Conservation (phyloP, 1,284 basidiomycete genomes). For the Moesziomyces sp. region DNA sequence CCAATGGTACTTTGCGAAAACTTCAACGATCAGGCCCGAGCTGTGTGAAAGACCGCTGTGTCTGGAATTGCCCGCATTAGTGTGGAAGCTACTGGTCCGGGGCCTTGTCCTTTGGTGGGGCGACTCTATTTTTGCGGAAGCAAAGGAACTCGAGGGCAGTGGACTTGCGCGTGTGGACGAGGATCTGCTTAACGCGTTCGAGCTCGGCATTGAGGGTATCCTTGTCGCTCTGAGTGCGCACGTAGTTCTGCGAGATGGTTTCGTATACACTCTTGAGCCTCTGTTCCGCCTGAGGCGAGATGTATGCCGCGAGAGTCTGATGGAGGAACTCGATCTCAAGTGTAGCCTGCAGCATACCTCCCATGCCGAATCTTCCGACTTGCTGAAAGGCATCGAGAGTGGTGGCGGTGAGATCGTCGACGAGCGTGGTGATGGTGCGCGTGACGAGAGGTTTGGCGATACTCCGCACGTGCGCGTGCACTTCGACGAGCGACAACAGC, state of each 20-base stretch:
- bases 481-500: constrained; percentile 85
- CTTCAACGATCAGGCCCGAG: too few relatives aligned
- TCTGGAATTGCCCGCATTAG: neutral
- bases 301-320: constrained; percentile 88
- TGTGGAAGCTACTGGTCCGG: neutral
- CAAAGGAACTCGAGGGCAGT: constrained; percentile 96
- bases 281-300: constrained; percentile 81
- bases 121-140: constrained; percentile 48
- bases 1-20: too few relatives aligned
- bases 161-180: constrained; percentile 85
- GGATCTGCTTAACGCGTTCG: constrained; percentile 87
- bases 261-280: constrained; percentile 90
- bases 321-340: constrained; percentile 99
- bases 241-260: constrained; percentile 89
- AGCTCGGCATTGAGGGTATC: constrained; percentile 74
- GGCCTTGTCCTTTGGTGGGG: constrained; percentile 8
- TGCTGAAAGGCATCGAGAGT: constrained; percentile 85
- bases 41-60: neutral
- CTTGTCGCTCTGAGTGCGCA: constrained; percentile 12
- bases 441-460: constrained; percentile 81
- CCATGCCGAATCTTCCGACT: constrained; percentile 91
- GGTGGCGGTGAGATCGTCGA: constrained; percentile 83
- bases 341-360: constrained; percentile 97
- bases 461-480: constrained; percentile 88
- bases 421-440: constrained; percentile 82